A percentile compares a stretch with the other conserved stretches of the same genome.
Conservation (phyloP, 2,329 filamentous ascomycete species). For the Aureobasidium sp. region DNA sequence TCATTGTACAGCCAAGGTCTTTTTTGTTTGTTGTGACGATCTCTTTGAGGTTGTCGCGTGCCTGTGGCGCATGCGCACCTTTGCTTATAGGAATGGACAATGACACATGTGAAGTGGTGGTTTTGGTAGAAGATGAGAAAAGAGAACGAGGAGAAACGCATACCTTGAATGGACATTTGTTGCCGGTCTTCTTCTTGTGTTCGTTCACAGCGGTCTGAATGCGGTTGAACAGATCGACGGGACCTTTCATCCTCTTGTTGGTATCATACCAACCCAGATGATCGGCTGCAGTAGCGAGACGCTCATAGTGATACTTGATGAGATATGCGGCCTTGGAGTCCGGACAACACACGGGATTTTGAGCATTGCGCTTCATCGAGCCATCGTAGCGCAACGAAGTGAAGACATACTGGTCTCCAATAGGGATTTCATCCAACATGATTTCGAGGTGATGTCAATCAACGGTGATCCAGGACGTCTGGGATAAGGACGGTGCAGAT, state of each 20-base stretch:
- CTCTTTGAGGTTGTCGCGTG: slow-evolving; percentile 6
- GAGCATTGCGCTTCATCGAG: slow-evolving; percentile 29
- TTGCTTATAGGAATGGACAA: background rate
- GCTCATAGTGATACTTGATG: slow-evolving; percentile 66
- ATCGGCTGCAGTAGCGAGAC: slow-evolving; percentile 55
- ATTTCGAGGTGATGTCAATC: background rate
- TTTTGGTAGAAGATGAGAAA: background rate
- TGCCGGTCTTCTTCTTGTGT: slow-evolving; percentile 25
- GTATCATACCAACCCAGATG: slow-evolving; percentile 41
- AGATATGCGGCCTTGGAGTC: slow-evolving; percentile 62
- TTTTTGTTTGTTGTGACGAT: background rate
- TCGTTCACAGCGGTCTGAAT: slow-evolving; percentile 26
- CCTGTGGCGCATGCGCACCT: slow-evolving; percentile 1
- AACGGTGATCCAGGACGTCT: background rate
- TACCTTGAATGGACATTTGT: slow-evolving; percentile 16
- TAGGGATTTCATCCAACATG: slow-evolving; percentile 15
- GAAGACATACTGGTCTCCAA: slow-evolving; percentile 42
- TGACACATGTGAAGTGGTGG: background rate
- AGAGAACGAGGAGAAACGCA: background rate
- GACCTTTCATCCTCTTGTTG: slow-evolving; percentile 28
- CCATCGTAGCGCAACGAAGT: slow-evolving; percentile 67
- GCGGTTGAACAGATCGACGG: slow-evolving; percentile 23
- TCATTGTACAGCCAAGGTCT: slow-evolving; percentile 11
- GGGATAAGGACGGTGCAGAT: background rate
- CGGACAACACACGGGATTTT: slow-evolving; percentile 37